Evolutionary conservation across 202 grass and related monocot species (phyloP), one percentile per base, ranked within the genome.

Genomic region (Elaeis oleifera): DNA sequence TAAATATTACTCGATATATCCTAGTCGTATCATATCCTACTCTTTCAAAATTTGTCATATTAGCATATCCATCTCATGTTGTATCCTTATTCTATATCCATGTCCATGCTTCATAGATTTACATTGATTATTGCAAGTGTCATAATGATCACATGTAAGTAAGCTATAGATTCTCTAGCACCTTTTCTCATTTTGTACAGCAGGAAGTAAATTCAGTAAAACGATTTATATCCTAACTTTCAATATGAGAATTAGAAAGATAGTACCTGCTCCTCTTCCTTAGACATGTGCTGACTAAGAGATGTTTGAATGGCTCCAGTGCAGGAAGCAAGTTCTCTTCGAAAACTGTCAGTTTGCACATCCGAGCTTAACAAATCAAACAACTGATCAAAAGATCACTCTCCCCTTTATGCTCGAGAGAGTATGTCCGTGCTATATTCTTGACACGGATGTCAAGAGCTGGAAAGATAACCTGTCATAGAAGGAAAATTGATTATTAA

Each of bases 241-340:
- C 5, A 16, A 36, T 21, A 48, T 23, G 8, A 51, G n/a, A 16
- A 18, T n/a, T 21, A 23, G 5, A 39, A 31, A 23, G 23, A 23
- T 17, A 76, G 58, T 49, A 96, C 92, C 84, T 97, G 92, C 49
- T 97, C 88, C 76, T 97, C 84, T 89, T 97, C 92, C 74, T 97
- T 97, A 54, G 80, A 97, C 92, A 97, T 92, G 62, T 97, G 92
- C 61, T 97, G 88, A 52, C 65, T 80, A 58, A 97, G 73, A 60
- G 74, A 89, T 26, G 84, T 92, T 32, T 79, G 77, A 59, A 97
- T 92, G 59, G 82, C 88, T 49, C 88, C 85, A 60, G 94, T 84
- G 60, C 81, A 88, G 17, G 88, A 97, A n/a, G 94, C 88, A 54
- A 97, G 65, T 68, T 97, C 84, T 64, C 94, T 86, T 14, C 79